Evolutionary conservation across 2,329 filamentous ascomycete genomes (phyloP), one percentile per base, ranked within the genome.

Genomic region (Nannizziopsis barbatae): DNA sequence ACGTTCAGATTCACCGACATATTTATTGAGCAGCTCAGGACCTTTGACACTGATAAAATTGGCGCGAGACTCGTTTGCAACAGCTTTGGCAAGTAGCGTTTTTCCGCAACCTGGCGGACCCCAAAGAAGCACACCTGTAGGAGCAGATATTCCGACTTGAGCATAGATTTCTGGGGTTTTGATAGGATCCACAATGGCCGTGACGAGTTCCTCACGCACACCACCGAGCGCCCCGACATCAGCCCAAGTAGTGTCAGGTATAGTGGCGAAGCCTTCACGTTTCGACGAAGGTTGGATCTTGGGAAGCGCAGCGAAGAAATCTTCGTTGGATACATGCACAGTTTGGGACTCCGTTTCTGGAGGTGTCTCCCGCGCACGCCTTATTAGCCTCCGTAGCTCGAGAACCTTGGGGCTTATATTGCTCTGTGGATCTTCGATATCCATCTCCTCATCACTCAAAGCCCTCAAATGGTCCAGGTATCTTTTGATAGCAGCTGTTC

Each of bases 21-120:
- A 98, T 67, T 96, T 98, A 73, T 96, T 96, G 40, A 98, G 76
- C 8, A 98, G 74, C 64, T 98, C 92, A 0, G 92, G 92, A 0
- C 92, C 92, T 66, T 95, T 95, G 67, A 98, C 87, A 45, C 87
- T 88, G 66, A 98, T 98, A 71, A 98, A 98, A 66, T 95, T 96
- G 42, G 92, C 92, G 64, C 90, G 87, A 6, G 85, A 89, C 63
- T 95, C 88, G 64, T 94, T 94, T 48, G 92, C 92, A 3, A 95
- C 88, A 2, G 92, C 92, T 68, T 96, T 95, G 14, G 92, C 92
- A 1, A 98, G 80, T 1, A 98, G 76, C 0, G 92, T 98, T 66
- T 98, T 98, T 58, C 92, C 92, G 65, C 92, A 98, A 5, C 92
- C 92, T 0, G 92, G 92, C 1, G 92, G 92, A 0, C 92, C 92